Evolutionary conservation across 1,139 yeast genomes (phyloP), one percentile per base, ranked within the genome.

Genomic region (Taphrina communis): DNA sequence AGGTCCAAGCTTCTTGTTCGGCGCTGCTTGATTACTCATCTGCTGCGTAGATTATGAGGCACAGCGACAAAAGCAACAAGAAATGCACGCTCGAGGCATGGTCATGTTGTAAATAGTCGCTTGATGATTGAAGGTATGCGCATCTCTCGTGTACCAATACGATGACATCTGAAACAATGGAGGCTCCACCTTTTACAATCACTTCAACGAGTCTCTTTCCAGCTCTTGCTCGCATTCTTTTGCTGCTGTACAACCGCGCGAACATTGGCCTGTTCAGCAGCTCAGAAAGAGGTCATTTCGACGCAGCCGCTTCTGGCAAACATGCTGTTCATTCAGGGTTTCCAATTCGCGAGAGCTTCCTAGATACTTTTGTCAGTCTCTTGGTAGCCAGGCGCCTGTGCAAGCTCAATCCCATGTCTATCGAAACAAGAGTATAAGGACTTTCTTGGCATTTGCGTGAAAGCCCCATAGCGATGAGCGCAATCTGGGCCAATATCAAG

Each of bases 1-100:
- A 84, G 57, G 83, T 83, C 0, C 97, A 21, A 44, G 48, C 61
- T 63, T 63, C 61, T 63, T 63, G 41, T 58, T 38, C n/a, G 66
- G 58, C 17, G 61, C 42, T n/a, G 36, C 50, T 9, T 48, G 17
- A 12, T 41, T 36, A 42, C 60, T 56, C 60, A 56, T 56, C 17
- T 31, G 19, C 58, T 25, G 31, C 4, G 4, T 25, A 4, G 2
- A 2, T 25, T 25, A 25, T 25, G 31, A 25, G 31, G 31, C 31
- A 25, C 31, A 25, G 31, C 31, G 4, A 25, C 4, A 25, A 25
- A 4, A 25, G 31, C 31, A 4, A 2, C 31, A 14, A 39, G 42
- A 39, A 39, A 39, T 39, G 42, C 42, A 11, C 42, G 3, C 17
- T 44, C 12, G 17, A 44, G 4, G 48, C n/a, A n/a, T 44, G 17